These are phyloP conservation scores for Colletotrichum sidae DNA, from an alignment of 2,329 filamentous ascomycete species.

Conservation along the genomic window DNA sequence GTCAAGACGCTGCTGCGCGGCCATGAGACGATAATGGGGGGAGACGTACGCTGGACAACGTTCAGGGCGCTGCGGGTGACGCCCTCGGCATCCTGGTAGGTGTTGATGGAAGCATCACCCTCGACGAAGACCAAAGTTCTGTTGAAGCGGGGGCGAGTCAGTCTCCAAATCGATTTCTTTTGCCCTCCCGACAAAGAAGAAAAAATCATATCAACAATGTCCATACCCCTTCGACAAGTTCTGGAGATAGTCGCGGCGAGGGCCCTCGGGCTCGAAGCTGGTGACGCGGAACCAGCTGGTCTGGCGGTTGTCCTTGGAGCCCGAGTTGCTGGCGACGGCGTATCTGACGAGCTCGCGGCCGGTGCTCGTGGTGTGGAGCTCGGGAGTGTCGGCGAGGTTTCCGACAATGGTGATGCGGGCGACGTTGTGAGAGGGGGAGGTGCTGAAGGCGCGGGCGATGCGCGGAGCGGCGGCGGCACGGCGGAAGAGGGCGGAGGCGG, in stretches of 20 bases:
- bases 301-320: slow-evolving; percentile 75
- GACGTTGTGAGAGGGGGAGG: slow-evolving; percentile 71
- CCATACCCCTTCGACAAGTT: slow-evolving; percentile 86
- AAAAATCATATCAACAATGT: too few species aligned
- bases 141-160: slow-evolving; percentile 20
- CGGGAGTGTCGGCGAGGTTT: slow-evolving; percentile 83
- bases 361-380: slow-evolving; percentile 75
- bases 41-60: slow-evolving; percentile 81
- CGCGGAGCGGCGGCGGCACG: slow-evolving; percentile 61
- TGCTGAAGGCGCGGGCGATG: slow-evolving; percentile 78
- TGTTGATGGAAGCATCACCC: slow-evolving; percentile 78
- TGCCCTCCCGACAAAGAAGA: not conserved
- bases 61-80: slow-evolving; percentile 73
- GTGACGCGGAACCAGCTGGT: slow-evolving; percentile 89
- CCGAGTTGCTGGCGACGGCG: slow-evolving; percentile 76
- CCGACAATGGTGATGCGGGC: slow-evolving; percentile 90
- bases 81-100: slow-evolving; percentile 77
- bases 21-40: too few species aligned
- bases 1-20: too few species aligned
- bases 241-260: slow-evolving; percentile 77
- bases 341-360: slow-evolving; percentile 84
- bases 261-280: slow-evolving; percentile 76
- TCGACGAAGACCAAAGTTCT: slow-evolving; percentile 87
- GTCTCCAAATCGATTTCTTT: not conserved
- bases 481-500: slow-evolving; percentile 63